phyloP scores from a whole-genome alignment of 176 grass and related monocot genomes.

The Avena sativa region DNA sequence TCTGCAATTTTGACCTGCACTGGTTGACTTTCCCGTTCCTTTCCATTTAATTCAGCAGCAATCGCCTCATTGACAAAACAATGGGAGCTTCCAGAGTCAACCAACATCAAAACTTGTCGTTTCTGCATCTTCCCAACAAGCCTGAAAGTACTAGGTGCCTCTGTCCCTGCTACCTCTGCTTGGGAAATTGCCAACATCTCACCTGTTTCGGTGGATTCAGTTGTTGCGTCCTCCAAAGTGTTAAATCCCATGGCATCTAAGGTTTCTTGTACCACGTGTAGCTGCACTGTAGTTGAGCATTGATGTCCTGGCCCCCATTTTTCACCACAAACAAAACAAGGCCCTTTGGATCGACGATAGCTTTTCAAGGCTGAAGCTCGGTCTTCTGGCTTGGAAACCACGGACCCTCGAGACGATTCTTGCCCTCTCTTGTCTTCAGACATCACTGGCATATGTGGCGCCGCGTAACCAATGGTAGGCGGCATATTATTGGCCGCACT shows the following conservation, averaged over 20 bases:
- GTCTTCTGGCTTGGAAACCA: neutral
- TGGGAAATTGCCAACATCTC: neutral
- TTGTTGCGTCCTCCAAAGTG: too few species aligned
- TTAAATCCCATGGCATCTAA: neutral
- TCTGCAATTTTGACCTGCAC: neutral
- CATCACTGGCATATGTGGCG: too few species aligned
- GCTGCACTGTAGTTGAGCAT: neutral
- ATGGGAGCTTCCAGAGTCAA: neutral
- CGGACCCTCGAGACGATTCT: too few species aligned
- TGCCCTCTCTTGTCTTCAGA: too few species aligned
- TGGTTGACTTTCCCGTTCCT: too few species aligned
- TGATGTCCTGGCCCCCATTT: neutral
- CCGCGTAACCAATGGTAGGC: too few species aligned
- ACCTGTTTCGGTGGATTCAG: neutral
- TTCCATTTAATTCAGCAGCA: neutral
- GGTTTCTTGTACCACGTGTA: neutral
- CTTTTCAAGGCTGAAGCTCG: neutral
- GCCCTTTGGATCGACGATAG: neutral
- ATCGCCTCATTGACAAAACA: neutral
- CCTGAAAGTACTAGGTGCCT: too few species aligned
- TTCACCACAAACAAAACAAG: neutral
- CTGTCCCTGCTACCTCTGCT: too few species aligned
- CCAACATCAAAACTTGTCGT: too few species aligned
- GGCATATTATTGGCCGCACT: neutral
- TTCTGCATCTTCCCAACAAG: too few species aligned